These are phyloP conservation scores for Microdochium paspali DNA, from an alignment of 2,329 filamentous ascomycete genomes.

Conservation along the genomic window DNA sequence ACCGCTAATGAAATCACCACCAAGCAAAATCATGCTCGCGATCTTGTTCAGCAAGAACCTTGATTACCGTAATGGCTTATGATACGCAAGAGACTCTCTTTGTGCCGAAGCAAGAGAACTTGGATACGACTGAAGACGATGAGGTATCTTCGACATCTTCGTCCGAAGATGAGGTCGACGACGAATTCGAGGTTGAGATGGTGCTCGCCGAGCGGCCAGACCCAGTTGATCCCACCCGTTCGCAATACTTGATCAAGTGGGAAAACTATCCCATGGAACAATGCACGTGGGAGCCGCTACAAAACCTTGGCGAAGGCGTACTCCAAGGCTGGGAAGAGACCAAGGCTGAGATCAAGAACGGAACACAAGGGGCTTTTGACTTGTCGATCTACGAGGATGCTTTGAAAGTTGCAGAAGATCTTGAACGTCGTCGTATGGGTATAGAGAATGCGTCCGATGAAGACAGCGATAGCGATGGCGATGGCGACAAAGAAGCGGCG, in stretches of 20 bases:
- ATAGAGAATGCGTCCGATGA: constrained; percentile 12
- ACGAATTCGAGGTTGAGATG: constrained; percentile 4
- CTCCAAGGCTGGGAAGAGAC: constrained; percentile 33
- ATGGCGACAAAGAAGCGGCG: too few relatives aligned
- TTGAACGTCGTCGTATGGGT: constrained; percentile 21
- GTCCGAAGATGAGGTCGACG: constrained; percentile 14
- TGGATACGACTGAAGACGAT: constrained; percentile 17
- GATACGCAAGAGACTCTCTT: constrained; percentile 46
- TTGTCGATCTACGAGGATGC: constrained; percentile 27
- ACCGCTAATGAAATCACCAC: neutral
- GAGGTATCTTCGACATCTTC: constrained; percentile 42
- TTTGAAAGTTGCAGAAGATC: constrained; percentile 11
- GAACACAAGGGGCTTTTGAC: constrained; percentile 25
- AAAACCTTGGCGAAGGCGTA: constrained; percentile 25
- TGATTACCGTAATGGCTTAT: constrained; percentile 6
- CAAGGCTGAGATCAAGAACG: constrained; percentile 24
- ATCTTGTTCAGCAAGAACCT: neutral
- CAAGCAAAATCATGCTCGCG: neutral
- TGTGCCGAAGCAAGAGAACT: constrained; percentile 34
- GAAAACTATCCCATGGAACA: constrained; percentile 45
- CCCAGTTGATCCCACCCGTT: constrained; percentile 15
- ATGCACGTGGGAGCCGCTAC: constrained; percentile 45
- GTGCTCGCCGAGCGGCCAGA: neutral
- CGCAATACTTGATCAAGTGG: constrained; percentile 56
- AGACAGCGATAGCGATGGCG: neutral